phyloP scores from a whole-genome alignment of 208 protist genomes.

The Trypanosomatidae sp. region DNA sequence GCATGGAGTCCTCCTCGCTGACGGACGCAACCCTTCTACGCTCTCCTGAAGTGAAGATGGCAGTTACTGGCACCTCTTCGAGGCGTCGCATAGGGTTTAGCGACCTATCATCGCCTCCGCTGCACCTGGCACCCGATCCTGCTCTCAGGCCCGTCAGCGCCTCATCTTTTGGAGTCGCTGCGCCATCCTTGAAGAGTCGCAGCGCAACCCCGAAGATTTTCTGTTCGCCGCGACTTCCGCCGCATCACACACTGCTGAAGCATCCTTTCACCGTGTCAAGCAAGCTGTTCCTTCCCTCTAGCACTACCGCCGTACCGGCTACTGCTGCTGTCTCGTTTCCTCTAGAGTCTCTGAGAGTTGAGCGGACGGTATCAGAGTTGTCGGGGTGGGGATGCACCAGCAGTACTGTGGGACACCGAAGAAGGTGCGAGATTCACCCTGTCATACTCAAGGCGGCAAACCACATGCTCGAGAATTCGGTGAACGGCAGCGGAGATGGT shows the following conservation, averaged over 20 bases:
- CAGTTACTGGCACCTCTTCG: not conserved
- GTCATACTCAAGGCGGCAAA: not conserved
- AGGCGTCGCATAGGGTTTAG: not conserved
- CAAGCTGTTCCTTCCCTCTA: constrained; percentile 2
- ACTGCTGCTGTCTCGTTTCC: not conserved
- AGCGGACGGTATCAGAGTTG: not conserved
- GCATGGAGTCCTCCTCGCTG: not conserved
- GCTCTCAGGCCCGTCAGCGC: not conserved
- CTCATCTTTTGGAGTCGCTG: not conserved
- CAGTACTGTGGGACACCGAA: not conserved
- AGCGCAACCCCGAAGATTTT: not conserved
- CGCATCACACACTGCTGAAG: not conserved
- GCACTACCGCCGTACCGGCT: not conserved
- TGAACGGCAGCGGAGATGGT: not conserved
- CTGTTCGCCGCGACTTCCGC: not conserved
- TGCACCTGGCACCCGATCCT: not conserved
- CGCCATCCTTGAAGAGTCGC: not conserved
- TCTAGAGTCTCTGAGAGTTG: not conserved
- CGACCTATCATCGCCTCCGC: not conserved
- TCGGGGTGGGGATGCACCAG: not conserved
- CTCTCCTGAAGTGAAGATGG: not conserved
- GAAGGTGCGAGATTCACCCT: not conserved
- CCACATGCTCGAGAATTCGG: not conserved
- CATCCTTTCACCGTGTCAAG: not conserved
- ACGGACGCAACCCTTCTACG: not conserved